These are phyloP conservation scores for Colletotrichum trifolii DNA, from an alignment of 2,329 filamentous ascomycete genomes.

Conservation along the genomic window DNA sequence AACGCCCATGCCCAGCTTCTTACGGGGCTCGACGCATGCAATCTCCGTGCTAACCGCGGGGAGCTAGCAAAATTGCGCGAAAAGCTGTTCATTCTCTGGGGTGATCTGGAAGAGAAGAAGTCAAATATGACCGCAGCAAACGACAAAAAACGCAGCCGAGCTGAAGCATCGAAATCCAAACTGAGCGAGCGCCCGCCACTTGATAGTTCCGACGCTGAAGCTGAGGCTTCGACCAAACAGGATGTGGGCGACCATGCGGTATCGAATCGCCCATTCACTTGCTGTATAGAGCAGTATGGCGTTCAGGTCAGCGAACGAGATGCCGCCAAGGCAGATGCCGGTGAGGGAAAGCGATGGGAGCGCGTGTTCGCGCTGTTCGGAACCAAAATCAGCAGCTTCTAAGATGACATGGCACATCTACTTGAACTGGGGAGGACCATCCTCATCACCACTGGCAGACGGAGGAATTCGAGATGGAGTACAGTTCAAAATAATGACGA, in stretches of 20 bases:
- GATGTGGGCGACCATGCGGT: constrained; percentile 39
- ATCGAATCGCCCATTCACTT: constrained; percentile 72
- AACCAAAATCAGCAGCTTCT: constrained; percentile 61
- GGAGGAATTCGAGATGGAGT: too few relatives aligned
- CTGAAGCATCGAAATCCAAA: neutral
- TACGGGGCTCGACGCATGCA: constrained; percentile 57
- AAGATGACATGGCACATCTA: neutral
- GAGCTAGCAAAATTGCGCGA: constrained; percentile 69
- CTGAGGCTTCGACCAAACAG: neutral
- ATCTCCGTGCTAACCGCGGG: constrained; percentile 64
- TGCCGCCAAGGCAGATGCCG: constrained; percentile 56
- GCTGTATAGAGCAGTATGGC: constrained; percentile 79
- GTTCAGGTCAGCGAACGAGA: constrained; percentile 58
- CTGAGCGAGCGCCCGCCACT: constrained; percentile 46
- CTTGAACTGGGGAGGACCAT: too few relatives aligned
- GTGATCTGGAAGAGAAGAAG: constrained; percentile 81
- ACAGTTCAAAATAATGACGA: too few relatives aligned
- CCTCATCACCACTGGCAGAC: too few relatives aligned
- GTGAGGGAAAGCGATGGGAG: constrained; percentile 65
- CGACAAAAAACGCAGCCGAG: constrained; percentile 18
- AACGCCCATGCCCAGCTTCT: constrained; percentile 64
- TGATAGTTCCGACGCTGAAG: constrained; percentile 51
- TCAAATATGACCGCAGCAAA: constrained; percentile 43
- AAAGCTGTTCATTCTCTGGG: constrained; percentile 84
- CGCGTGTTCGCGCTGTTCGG: constrained; percentile 73